phyloP scores from a whole-genome alignment of 306 rosid genomes.

The Hylodesmum podocarpum region DNA sequence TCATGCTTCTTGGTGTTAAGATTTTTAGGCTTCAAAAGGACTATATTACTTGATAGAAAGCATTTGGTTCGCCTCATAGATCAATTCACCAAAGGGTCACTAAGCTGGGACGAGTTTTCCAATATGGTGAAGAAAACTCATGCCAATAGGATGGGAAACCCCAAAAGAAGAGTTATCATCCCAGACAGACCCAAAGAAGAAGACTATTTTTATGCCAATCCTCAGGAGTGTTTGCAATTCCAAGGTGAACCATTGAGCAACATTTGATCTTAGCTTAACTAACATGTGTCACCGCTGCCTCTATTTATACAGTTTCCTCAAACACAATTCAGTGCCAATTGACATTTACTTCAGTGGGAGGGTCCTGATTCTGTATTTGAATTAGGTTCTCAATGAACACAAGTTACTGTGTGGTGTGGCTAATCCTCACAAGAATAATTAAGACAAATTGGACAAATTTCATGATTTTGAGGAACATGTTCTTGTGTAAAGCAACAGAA shows the following conservation, averaged over 20 bases:
- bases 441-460: slow-evolving; percentile 15
- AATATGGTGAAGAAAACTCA: slow-evolving; percentile 60
- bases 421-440: slow-evolving; percentile 11
- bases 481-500: slow-evolving; percentile 31
- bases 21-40: slow-evolving; percentile 80
- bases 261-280: slow-evolving; percentile 31
- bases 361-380: slow-evolving; percentile 7
- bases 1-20: slow-evolving; percentile 38
- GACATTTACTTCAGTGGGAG: background rate
- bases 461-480: slow-evolving; percentile 14
- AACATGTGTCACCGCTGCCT: background rate
- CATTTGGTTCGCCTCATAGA: slow-evolving; percentile 67
- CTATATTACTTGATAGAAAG: slow-evolving; percentile 64
- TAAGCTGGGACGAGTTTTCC: slow-evolving; percentile 85
- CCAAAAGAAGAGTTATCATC: slow-evolving; percentile 50
- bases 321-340: background rate
- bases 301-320: background rate
- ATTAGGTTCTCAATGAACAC: background rate
- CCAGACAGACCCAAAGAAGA: slow-evolving; percentile 83
- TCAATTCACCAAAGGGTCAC: slow-evolving; percentile 46
- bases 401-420: background rate
- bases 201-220: slow-evolving; percentile 89
- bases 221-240: slow-evolving; percentile 72
- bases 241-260: slow-evolving; percentile 56
- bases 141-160: slow-evolving; percentile 63